Base-by-base conservation (phyloP, 208 protist genomes). In the Crithidia bombi region DNA sequence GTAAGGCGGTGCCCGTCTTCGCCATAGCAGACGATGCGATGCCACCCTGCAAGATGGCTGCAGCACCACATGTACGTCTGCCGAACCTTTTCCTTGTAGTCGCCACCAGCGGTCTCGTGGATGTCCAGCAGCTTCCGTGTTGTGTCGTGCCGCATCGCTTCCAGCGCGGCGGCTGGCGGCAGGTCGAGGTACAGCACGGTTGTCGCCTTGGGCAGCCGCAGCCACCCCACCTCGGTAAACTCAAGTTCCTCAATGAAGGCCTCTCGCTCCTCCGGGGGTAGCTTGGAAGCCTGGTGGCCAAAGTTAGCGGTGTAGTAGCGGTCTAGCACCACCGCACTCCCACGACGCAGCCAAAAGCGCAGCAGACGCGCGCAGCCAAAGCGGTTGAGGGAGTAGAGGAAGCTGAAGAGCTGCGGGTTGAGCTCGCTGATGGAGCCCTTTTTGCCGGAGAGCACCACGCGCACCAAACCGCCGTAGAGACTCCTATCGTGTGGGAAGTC, bases 271-370 rank as follows among this genome's bases (percentile, higher is more conserved):
- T 82, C 86, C 15, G 63, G 66, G 21, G 82, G 71, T 33, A 96
- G 71, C 68, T 98, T 98, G 26, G 84, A 89, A 25, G 82, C 90
- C 58, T 98, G 94, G 70, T 98, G 90, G 9, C 94, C 94, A 47
- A 90, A 98, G 65, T 96, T 97, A 23, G 92, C 82, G 5, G 92
- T 94, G 63, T 95, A 93, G 71, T 96, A 98, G 19, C 94, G 81
- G 74, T 98, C 94, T 9, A 96, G 76, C 62, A 97, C 66, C 32
- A 96, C 85, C 25, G 70, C 76, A 35, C 47, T 68, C 15, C 92
- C 91, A n/a, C 75, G 81, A 5, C 44, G 46, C 47, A 89, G 52
- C 90, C 91, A 96, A 41, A 79, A 85, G 7, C 56, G 65, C 62
- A 98, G 75, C 49, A 88, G 61, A 0, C 86, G 80, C 23, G 79